phyloP scores from a whole-genome alignment of 2,329 filamentous ascomycete genomes.

The Colletotrichum lindemuthianum region DNA sequence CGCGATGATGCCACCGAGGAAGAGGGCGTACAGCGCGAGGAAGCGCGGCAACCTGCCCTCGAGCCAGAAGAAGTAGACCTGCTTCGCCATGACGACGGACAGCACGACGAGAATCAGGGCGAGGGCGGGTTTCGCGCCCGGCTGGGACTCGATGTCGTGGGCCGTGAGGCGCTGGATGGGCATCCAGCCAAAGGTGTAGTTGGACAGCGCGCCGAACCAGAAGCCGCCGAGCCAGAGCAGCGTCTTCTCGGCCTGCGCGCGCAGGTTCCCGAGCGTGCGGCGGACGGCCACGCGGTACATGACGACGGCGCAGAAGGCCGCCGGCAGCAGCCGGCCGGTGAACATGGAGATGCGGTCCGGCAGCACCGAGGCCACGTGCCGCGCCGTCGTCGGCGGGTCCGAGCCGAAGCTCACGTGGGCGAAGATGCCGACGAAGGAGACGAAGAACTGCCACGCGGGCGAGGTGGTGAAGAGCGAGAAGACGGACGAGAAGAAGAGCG shows the following conservation, averaged over 20 bases:
- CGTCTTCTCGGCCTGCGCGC: constrained; percentile 89
- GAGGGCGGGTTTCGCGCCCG: constrained; percentile 85
- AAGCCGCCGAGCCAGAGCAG: constrained; percentile 88
- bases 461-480: constrained; percentile 85
- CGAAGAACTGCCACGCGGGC: constrained; percentile 84
- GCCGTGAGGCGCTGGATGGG: constrained; percentile 90
- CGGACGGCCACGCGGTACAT: constrained; percentile 85
- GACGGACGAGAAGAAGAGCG: constrained; percentile 79
- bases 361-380: constrained; percentile 76
- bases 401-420: constrained; percentile 90
- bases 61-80: constrained; percentile 86
- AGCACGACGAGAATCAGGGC: constrained; percentile 80
- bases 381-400: constrained; percentile 73
- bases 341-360: constrained; percentile 31
- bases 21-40: constrained; percentile 79
- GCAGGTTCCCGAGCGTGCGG: constrained; percentile 75
- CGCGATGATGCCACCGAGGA: constrained; percentile 72
- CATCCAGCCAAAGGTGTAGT: constrained; percentile 95
- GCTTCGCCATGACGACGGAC: constrained; percentile 73
- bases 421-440: constrained; percentile 83
- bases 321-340: constrained; percentile 81
- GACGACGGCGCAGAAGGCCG: constrained; percentile 86
- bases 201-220: constrained; percentile 91
- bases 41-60: constrained; percentile 84
- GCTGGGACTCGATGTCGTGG: constrained; percentile 88